Percentiles rank a stretch among this genome's conserved stretches.
Conservation (phyloP, 305 asterid species). For the Solanum chacoense region DNA sequence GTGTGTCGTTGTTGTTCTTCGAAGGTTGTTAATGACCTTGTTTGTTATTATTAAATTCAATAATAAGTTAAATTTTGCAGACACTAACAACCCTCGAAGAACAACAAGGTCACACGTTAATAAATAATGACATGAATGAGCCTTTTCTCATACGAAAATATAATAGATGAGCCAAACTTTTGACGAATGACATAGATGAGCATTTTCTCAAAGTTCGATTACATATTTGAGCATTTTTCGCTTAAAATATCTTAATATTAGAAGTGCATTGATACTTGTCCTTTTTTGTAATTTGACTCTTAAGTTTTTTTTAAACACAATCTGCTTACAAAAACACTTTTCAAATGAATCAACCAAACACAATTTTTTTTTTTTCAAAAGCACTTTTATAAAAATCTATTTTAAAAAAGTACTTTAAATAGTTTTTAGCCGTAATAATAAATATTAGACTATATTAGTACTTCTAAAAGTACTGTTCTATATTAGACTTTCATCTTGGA, state of each 20-base stretch:
- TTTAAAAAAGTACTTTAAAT: not conserved
- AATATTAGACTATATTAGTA: not conserved
- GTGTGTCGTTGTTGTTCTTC: not conserved
- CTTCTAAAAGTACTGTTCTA: not conserved
- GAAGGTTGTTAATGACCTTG: not conserved
- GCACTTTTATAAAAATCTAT: not conserved
- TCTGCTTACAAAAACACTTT: too few species aligned
- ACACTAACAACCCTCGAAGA: not conserved
- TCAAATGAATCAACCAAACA: not conserved
- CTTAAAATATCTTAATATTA: not conserved
- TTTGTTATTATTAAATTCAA: not conserved
- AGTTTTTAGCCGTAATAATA: too few species aligned
- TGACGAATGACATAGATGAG: not conserved
- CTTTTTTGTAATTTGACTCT: not conserved
- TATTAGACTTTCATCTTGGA: not conserved
- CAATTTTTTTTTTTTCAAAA: too few species aligned
- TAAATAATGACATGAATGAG: not conserved
- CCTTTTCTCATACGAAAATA: too few species aligned
- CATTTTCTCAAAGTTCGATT: not conserved
- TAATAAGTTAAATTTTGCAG: not conserved
- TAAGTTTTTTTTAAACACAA: too few species aligned
- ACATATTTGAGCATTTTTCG: not conserved
- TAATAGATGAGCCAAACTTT: too few species aligned
- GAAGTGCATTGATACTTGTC: not conserved
- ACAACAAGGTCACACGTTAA: too few species aligned